Conservation (phyloP, 2,329 filamentous ascomycete genomes). For the Grosmannia serpens region DNA sequence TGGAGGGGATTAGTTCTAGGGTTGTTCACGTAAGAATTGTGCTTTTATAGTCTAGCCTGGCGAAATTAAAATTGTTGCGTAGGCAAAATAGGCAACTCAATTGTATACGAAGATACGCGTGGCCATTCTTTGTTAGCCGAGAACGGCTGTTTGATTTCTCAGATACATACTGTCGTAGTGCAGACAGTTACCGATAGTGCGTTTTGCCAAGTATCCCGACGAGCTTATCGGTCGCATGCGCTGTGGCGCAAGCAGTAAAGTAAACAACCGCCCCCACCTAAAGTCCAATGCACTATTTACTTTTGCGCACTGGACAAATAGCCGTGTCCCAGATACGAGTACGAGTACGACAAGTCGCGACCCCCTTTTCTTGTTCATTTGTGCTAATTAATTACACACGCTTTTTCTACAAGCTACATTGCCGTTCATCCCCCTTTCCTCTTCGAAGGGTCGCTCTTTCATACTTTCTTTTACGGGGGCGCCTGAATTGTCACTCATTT, state of each 20-base stretch:
- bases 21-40: no score
- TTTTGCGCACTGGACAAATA: neutral
- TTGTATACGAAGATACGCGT: neutral
- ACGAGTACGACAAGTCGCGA: constrained; percentile 1
- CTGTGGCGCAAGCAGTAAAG: neutral
- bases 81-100: neutral
- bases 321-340: neutral
- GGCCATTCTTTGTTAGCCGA: neutral
- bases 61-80: no score
- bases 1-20: no score
- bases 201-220: neutral
- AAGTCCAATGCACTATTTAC: neutral
- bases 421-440: neutral
- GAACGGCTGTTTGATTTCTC: neutral
- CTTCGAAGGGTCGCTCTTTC: neutral
- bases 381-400: neutral
- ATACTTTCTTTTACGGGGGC: neutral
- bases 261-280: neutral
- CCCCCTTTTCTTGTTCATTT: neutral
- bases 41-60: no score
- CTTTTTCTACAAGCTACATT: neutral
- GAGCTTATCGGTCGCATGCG: neutral
- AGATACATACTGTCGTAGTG: neutral
- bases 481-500: neutral
- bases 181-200: neutral